Conservation (phyloP, 2,329 filamentous ascomycete genomes). For the Leptographium procerum region DNA sequence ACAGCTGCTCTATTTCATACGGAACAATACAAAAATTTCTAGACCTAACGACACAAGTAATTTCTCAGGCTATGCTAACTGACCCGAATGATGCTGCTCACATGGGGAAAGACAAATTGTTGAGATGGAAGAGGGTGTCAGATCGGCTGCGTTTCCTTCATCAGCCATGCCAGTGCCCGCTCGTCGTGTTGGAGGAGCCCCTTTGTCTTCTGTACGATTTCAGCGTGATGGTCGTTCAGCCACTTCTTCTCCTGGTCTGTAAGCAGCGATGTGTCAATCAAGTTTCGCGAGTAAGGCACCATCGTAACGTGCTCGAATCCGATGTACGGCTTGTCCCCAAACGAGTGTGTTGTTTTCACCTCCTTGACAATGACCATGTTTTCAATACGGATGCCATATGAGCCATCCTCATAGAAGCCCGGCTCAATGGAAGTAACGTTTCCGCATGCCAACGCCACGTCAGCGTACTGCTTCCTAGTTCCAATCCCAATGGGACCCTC, state of each 20-base stretch:
- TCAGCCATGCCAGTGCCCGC: slow-evolving; percentile 66
- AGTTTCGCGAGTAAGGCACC: slow-evolving; percentile 84
- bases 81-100: too few species aligned
- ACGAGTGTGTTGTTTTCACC: slow-evolving; percentile 73
- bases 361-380: slow-evolving; percentile 89
- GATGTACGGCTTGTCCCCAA: slow-evolving; percentile 87
- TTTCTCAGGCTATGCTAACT: not conserved
- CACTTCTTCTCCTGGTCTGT: slow-evolving; percentile 67
- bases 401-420: slow-evolving; percentile 92
- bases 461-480: slow-evolving; percentile 79
- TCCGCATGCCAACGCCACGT: slow-evolving; percentile 79
- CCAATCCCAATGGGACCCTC: slow-evolving; percentile 96
- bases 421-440: slow-evolving; percentile 96
- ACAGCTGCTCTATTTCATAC: not conserved
- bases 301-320: slow-evolving; percentile 97
- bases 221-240: slow-evolving; percentile 75
- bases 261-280: slow-evolving; percentile 67
- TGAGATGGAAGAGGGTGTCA: slow-evolving; percentile 12
- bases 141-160: slow-evolving; percentile 69
- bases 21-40: not conserved
- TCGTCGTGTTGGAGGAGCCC: slow-evolving; percentile 63
- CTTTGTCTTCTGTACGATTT: slow-evolving; percentile 73
- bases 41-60: not conserved
- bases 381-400: slow-evolving; percentile 91
- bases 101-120: too few species aligned